Conservation (phyloP, 257 asterid genomes). For the Plectranthus barbatus region DNA sequence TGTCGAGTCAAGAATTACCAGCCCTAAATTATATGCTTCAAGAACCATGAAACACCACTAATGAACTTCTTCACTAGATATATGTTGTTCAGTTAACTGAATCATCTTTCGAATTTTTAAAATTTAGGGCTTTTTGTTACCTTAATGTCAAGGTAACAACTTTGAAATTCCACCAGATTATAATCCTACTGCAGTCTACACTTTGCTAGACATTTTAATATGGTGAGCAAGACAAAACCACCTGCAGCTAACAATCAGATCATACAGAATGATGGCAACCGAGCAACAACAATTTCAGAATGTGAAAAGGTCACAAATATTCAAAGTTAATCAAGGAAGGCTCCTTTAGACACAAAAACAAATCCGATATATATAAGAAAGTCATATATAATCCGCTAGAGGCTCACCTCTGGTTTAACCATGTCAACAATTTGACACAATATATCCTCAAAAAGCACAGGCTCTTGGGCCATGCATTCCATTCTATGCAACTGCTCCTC, state of each 20-base stretch:
- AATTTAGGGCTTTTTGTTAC: neutral
- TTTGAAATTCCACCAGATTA: neutral
- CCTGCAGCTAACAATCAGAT: neutral
- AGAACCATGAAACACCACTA: neutral
- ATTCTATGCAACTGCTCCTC: slow-evolving; percentile 99
- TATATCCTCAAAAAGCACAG: slow-evolving; percentile 98
- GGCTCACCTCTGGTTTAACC: slow-evolving; percentile 82
- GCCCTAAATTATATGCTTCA: neutral
- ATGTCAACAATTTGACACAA: slow-evolving; percentile 97
- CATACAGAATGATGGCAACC: too few species aligned
- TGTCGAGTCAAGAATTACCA: too few species aligned
- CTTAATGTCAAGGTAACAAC: neutral
- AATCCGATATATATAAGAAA: neutral
- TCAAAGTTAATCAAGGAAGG: neutral
- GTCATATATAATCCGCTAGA: neutral
- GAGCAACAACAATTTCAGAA: neutral
- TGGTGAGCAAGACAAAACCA: neutral
- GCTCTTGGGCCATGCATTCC: slow-evolving; percentile 99
- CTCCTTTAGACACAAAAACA: slow-evolving; percentile 1
- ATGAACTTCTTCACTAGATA: neutral
- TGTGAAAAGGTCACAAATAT: neutral
- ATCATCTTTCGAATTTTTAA: neutral
- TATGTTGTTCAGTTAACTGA: slow-evolving; percentile 3
- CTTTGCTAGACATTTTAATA: neutral
- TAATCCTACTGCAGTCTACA: neutral